phyloP scores from a whole-genome alignment of 345 rosid species.

The Conringia planisiliqua region DNA sequence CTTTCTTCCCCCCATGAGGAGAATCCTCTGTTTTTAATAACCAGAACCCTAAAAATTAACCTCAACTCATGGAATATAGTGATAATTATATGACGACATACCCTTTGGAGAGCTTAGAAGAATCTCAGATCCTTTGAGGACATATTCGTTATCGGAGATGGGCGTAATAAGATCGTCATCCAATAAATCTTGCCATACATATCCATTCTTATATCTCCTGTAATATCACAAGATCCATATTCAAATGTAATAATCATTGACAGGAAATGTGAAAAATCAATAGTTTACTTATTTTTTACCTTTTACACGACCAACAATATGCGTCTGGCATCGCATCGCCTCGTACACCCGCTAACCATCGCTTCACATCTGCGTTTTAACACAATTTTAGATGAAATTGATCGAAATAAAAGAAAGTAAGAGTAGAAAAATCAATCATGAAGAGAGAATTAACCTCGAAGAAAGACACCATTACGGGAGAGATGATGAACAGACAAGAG shows the following conservation, averaged over 20 bases:
- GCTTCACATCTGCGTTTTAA: slow-evolving; percentile 53
- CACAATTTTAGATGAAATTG: neutral
- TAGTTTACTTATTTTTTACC: slow-evolving; percentile 32
- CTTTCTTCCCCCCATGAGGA: slow-evolving; percentile 12
- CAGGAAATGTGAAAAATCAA: neutral
- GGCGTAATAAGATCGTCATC: slow-evolving; percentile 79
- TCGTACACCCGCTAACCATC: slow-evolving; percentile 66
- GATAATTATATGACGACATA: neutral
- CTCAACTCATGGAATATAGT: neutral
- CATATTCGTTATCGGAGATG: slow-evolving; percentile 64
- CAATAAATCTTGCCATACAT: slow-evolving; percentile 73
- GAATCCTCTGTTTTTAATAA: slow-evolving; percentile 25
- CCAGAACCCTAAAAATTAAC: neutral
- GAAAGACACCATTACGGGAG: slow-evolving; percentile 49
- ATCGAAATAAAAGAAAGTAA: neutral
- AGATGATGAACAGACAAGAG: slow-evolving; percentile 60
- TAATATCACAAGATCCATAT: neutral
- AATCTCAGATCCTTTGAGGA: slow-evolving; percentile 68
- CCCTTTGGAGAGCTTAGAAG: slow-evolving; percentile 22
- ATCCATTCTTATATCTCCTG: slow-evolving; percentile 68
- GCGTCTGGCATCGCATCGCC: slow-evolving; percentile 67
- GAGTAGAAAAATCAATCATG: neutral
- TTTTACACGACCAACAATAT: slow-evolving; percentile 75
- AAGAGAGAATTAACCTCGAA: slow-evolving; percentile 44
- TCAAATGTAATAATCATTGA: neutral